Percentiles rank a stretch among this genome's conserved stretches.
These are phyloP conservation scores for Stagonosporopsis tanaceti DNA, from an alignment of 2,329 filamentous ascomycete species.

Conservation along the genomic window DNA sequence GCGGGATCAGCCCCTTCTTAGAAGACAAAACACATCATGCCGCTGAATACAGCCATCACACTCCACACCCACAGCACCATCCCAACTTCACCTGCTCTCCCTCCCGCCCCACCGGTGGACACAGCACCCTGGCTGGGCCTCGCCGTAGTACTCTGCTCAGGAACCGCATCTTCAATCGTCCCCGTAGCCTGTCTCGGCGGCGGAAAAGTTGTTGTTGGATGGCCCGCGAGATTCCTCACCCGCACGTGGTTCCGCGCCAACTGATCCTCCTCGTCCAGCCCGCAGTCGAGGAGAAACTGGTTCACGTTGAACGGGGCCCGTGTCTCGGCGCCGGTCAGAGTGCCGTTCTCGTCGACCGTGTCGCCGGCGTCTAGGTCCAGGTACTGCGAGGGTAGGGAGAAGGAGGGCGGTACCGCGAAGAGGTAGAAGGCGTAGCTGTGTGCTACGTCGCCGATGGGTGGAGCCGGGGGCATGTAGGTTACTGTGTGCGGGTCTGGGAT, in stretches of 20 bases:
- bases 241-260: conserved; percentile 51
- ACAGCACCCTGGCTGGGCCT: neutral
- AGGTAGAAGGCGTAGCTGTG: conserved; percentile 38
- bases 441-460: conserved; percentile 35
- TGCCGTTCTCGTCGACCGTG: neutral
- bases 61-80: neutral
- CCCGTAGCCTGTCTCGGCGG: conserved; percentile 15
- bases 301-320: conserved; percentile 46
- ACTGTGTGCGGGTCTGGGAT: conserved; percentile 14
- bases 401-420: conserved; percentile 32
- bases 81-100: neutral
- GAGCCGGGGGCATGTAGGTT: conserved; percentile 29
- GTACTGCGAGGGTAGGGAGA: conserved; percentile 35
- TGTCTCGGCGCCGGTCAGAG: conserved; percentile 8
- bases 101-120: neutral
- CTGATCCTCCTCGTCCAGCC: conserved; percentile 31
- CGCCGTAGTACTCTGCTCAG: neutral
- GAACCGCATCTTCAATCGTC: conserved; percentile 8
- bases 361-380: conserved; percentile 12
- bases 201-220: conserved; percentile 28
- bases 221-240: conserved; percentile 39
- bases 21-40: neutral
- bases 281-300: conserved; percentile 44
- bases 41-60: neutral
- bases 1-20: neutral